These are phyloP conservation scores for Geranomyces variabilis DNA, from an alignment of 192 early-diverging fungal species.

Conservation along the genomic window DNA sequence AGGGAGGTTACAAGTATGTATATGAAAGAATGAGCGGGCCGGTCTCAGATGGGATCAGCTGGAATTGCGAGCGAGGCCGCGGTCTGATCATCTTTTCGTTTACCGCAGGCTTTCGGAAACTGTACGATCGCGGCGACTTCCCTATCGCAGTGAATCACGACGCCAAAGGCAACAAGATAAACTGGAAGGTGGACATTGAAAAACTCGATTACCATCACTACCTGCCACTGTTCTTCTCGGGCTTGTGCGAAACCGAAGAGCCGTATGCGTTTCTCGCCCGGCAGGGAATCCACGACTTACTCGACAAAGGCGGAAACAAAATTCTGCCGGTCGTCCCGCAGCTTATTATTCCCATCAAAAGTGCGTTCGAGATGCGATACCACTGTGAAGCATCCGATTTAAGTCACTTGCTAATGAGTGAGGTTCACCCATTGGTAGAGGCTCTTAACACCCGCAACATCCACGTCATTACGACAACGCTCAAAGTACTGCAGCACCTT, in stretches of 20 bases:
- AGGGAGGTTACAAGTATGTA: conserved; percentile 13
- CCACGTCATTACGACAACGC: conserved; percentile 64
- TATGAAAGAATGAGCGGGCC: not conserved
- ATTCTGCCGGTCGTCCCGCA: conserved; percentile 67
- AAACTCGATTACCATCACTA: conserved; percentile 71
- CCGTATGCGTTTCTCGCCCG: conserved; percentile 65
- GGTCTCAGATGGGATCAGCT: not conserved
- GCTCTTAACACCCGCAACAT: conserved; percentile 68
- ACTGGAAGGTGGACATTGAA: conserved; percentile 71
- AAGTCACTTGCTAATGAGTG: no score
- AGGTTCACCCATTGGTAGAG: conserved; percentile 38
- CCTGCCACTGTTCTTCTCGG: conserved; percentile 67
- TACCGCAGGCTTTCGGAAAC: conserved; percentile 53
- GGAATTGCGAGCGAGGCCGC: not conserved
- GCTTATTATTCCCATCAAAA: conserved; percentile 68
- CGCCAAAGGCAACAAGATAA: conserved; percentile 69
- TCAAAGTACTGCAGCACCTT: conserved; percentile 64
- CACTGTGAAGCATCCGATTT: not conserved
- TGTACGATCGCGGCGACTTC: conserved; percentile 66
- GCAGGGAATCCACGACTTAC: conserved; percentile 65
- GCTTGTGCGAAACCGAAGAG: conserved; percentile 66
- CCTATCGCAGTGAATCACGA: conserved; percentile 66
- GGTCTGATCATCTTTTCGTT: no score
- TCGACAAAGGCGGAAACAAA: conserved; percentile 65
- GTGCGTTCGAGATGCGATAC: conserved; percentile 27